These are phyloP conservation scores for Leishmania amazonensis DNA, from an alignment of 208 protist genomes.

Conservation along the genomic window DNA sequence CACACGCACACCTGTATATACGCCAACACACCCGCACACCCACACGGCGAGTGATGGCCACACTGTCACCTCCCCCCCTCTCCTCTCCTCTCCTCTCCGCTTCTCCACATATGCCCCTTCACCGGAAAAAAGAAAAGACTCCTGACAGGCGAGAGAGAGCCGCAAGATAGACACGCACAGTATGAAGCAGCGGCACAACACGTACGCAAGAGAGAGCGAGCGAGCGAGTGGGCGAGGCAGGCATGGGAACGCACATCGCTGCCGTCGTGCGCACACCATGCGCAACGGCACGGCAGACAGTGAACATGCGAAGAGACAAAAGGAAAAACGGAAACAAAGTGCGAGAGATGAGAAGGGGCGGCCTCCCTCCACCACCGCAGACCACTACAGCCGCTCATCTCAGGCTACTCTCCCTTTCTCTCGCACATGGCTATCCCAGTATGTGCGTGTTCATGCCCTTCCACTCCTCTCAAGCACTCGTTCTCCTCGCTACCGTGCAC, in stretches of 20 bases:
- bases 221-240: background rate
- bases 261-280: background rate
- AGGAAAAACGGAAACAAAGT: background rate
- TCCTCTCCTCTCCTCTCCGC: no score
- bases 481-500: background rate
- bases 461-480: background rate
- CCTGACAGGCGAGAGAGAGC: background rate
- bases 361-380: background rate
- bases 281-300: background rate
- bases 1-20: no score
- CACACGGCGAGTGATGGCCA: background rate
- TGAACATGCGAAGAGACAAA: background rate
- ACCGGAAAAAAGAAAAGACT: background rate
- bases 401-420: slow-evolving; percentile 3
- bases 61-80: background rate
- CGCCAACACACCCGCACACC: background rate
- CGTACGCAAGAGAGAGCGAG: background rate
- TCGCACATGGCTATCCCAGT: background rate
- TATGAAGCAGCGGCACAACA: background rate
- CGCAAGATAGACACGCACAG: background rate
- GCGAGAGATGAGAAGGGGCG: background rate
- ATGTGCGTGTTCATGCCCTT: background rate
- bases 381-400: background rate
- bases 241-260: background rate
- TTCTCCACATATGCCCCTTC: background rate